Base-by-base conservation (phyloP, 2,329 filamentous ascomycete genomes). In the Diaporthe caulivora region DNA sequence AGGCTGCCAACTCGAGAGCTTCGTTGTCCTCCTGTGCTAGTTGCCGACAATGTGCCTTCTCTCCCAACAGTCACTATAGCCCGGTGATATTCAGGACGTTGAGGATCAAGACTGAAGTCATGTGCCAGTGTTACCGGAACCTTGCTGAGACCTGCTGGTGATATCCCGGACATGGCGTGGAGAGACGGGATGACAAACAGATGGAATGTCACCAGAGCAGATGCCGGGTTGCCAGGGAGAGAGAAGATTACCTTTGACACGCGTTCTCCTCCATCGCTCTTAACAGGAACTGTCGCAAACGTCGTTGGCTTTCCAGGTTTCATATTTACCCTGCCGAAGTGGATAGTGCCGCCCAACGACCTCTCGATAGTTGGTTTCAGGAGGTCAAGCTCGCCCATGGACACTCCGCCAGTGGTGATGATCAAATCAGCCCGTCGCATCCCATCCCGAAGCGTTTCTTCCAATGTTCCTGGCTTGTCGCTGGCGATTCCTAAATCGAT, bases 251-350 rank as follows among this genome's bases (percentile, higher is more conserved):
- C 88, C 80, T 94, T 95, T 1, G 84, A 85, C 31, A 90, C 82
- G 58, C 91, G 88, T 53, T 89, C 85, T 26, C 91, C 90, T 1
- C 79, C 80, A 75, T 89, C 88, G 74, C 90, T 86, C 81, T 92
- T 92, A 51, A 89, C 86, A 1, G 94, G 92, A 0, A 98, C 89
- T 0, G 95, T 98, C 2, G 97, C 97, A 82, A 99, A 99, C 0
- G 97, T 99, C 0, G 95, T 98, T 2, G 97, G 97, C 83, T 98
- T 99, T 6, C 97, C 97, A 0, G 97, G 97, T 85, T 99, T 99
- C 97, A 99, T 98, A 71, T 93, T 90, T 3, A 99, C 97, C 3
- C 97, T 93, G 31, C 97, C 97, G 78, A 99, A 99, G 83, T 98
- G 97, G 77, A 99, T 98, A 0, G 92, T 97, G 10, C 97, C 97